Base-by-base conservation (phyloP, 345 rosid species). In the Kernera saxatilis region DNA sequence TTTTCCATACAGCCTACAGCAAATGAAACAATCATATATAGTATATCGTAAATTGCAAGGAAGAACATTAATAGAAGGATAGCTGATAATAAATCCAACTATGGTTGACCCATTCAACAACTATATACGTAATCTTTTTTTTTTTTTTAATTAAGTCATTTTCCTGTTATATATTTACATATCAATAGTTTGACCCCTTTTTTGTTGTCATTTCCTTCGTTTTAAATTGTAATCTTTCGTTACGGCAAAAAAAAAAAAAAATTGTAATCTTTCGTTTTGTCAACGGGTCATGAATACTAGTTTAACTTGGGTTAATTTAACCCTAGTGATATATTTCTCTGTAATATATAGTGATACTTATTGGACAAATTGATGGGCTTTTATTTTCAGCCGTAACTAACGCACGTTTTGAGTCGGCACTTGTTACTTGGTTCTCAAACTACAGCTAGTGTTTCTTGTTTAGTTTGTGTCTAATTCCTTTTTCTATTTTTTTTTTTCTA, bases 31-130 rank as follows among this genome's bases (percentile, higher is more conserved):
- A 9, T 30, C 23, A 29, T 8, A 43, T 32, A 33, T 1, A 9
- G 2, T 57, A 35, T 56, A 45, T 45, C 46, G 57, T 36, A 70
- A 46, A 22, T 37, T 60, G 21, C 41, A 59, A 59, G 73, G 37
- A 59, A 70, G 5, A 46, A 46, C 23, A 70, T 48, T 36, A 3
- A 17, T 12, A 11, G 27, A 56, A 45, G 4, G 12, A 70, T 36
- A 25, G 29, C 30, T 36, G 36, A 17, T 27, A 50, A 59, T 39
- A 50, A 50, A 51, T 50, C 59, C 25, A 40, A 50, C 52, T 14
- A 23, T 63, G 14, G 61, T 71, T 71, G 75, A 71, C 61, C 25
- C 1, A 50, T 71, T 71, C 69, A 60, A 62, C 62, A 40, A 18
- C 18, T n/a, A 50, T 37, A 60, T 50, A 45, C 13, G 7, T 27